Base-by-base conservation (phyloP, 1,139 yeast species). In the Hemisphaericaspora xylofermentans region DNA sequence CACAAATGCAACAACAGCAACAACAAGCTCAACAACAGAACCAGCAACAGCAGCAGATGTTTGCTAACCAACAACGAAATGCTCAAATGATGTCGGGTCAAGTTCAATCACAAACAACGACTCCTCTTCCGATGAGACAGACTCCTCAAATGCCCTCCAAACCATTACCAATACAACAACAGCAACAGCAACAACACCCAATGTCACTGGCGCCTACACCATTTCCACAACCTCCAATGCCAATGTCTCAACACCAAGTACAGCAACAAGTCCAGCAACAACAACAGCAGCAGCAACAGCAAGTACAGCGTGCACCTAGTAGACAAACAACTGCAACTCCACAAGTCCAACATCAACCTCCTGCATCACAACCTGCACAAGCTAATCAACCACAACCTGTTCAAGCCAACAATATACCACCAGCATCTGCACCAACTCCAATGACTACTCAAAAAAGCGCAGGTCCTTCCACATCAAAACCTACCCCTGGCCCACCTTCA, bases 91-190 rank as follows among this genome's bases (percentile, higher is more conserved):
- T 41, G 28, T 44, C 36, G 33, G 37, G 36, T 5, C 49, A 45
- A 38, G 33, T 35, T 17, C 35, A 35, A 19, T 36, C 45, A 24
- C 46, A 43, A 29, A 33, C 36, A 2, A 24, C 44, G 34, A 41
- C 40, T 10, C 47, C 43, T 5, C 41, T 39, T 10, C 41, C 47
- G 14, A 43, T 40, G 26, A 39, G 44, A 26, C 46, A 44, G 25
- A 38, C 53, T 14, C 48, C 47, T 4, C 48, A 38, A 30, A 36
- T 39, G 36, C 39, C 32, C 30, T 9, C 43, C 13, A 39, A 40
- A 19, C 39, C 41, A 14, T 33, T 39, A 3, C 35, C 36, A 3
- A 43, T 34, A 14, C 38, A 31, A 24, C 36, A 24, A 29, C 36
- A 28, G 16, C 41, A 25, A 24, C 44, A 28, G 13, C 42, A 40